Base-by-base conservation (phyloP, 208 protist genomes). In the Crithidia expoeki region DNA sequence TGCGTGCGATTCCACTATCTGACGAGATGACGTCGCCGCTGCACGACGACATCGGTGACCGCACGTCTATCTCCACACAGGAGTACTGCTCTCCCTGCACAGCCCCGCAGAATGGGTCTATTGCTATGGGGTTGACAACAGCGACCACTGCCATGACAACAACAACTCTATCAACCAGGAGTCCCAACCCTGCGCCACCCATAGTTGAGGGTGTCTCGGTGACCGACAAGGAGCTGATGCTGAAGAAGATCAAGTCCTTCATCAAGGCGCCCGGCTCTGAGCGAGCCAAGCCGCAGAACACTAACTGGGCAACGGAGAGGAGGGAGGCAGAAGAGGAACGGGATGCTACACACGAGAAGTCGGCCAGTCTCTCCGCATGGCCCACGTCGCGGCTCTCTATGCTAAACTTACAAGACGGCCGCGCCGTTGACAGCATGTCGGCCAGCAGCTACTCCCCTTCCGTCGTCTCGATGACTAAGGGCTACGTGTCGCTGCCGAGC, bases 401-500 rank as follows among this genome's bases (percentile, higher is more conserved):
- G 61, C 62, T 44, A 16, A 17, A 50, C 0, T 53, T 65, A 53
- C 46, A 65, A 27, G 53, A 59, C 4, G 47, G 63, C 49, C 34
- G 36, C 19, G 34, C n/a, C 21, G 52, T 34, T 21, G 44, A 38
- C 17, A 27, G 23, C 47, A 12, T 9, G 9, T 51, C 70, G 17
- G 6, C 33, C 30, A 52, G 23, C 25, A 46, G 32, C 46, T 42
- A 21, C 21, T 64, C 47, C 10, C 62, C 47, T 0, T 40, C 17
- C 10, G 44, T 50, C 21, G 51, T 32, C 27, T 68, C 44, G 23
- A 44, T 21, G 36, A 69, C 61, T 3, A 62, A 64, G n/a, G 62
- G 36, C n/a, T 62, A 59, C 55, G 34, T 25, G 5, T 55, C 70
- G 19, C 49, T 76, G 32, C 70, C 62, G n/a, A 76, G 62, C 21